Evolutionary conservation across 1,139 yeast species (phyloP).

Genomic region (Taiozyma sp.): DNA sequence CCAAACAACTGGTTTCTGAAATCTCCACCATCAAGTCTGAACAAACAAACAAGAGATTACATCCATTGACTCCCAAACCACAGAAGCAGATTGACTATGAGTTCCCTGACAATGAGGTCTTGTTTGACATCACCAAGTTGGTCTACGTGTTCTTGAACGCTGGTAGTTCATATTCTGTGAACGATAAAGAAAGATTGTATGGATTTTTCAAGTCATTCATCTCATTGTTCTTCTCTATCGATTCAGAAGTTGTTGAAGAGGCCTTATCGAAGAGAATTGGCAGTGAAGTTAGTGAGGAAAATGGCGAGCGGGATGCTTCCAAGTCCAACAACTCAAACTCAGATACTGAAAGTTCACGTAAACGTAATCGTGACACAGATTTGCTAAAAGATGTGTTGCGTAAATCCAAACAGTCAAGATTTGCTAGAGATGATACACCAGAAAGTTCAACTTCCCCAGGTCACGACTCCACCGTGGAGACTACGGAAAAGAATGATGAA

Average conservation of each 20-base stretch:
- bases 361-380: slow-evolving; percentile 61
- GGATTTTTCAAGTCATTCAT: slow-evolving; percentile 70
- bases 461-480: slow-evolving; percentile 15
- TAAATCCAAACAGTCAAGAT: slow-evolving; percentile 45
- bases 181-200: slow-evolving; percentile 76
- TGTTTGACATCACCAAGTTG: slow-evolving; percentile 70
- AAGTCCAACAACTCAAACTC: slow-evolving; percentile 9
- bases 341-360: slow-evolving; percentile 21
- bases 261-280: slow-evolving; percentile 29
- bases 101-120: slow-evolving; percentile 64
- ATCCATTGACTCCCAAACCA: slow-evolving; percentile 84
- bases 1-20: slow-evolving; percentile 86
- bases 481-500: slow-evolving; percentile 20
- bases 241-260: slow-evolving; percentile 29
- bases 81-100: slow-evolving; percentile 72
- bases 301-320: slow-evolving; percentile 12
- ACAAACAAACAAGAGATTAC: slow-evolving; percentile 69
- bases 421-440: slow-evolving; percentile 31
- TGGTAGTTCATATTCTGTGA: slow-evolving; percentile 69
- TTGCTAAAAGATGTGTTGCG: slow-evolving; percentile 69
- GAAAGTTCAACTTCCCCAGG: slow-evolving; percentile 24
- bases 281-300: slow-evolving; percentile 5
- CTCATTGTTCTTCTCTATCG: slow-evolving; percentile 61
- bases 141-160: slow-evolving; percentile 66
- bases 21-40: slow-evolving; percentile 90